These are phyloP conservation scores for Harrya chromipes DNA, from an alignment of 768 basidiomycete species.

Conservation along the genomic window DNA sequence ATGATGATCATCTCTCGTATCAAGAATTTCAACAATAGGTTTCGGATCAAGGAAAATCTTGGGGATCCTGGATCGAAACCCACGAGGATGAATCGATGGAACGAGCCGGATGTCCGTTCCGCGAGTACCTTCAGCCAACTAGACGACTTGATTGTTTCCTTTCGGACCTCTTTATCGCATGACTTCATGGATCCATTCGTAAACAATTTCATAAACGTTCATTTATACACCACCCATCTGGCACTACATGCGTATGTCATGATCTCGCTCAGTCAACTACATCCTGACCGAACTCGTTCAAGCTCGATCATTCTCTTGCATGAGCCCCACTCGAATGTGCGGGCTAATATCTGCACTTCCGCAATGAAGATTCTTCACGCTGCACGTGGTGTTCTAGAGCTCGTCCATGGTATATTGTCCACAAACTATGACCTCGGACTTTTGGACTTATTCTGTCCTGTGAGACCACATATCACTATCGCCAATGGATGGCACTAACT, in stretches of 20 bases:
- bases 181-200: slow-evolving; percentile 53
- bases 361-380: slow-evolving; percentile 66
- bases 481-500: not conserved
- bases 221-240: slow-evolving; percentile 44
- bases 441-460: slow-evolving; percentile 67
- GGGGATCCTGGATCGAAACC: slow-evolving; percentile 44
- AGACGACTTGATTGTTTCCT: slow-evolving; percentile 54
- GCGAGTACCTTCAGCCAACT: slow-evolving; percentile 63
- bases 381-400: slow-evolving; percentile 61
- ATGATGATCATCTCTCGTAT: slow-evolving; percentile 58
- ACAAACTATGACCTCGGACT: slow-evolving; percentile 73
- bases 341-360: slow-evolving; percentile 57
- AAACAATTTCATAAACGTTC: slow-evolving; percentile 53
- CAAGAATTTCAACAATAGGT: slow-evolving; percentile 68
- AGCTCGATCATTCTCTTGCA: slow-evolving; percentile 72
- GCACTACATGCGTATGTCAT: slow-evolving; percentile 32
- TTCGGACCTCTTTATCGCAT: slow-evolving; percentile 55
- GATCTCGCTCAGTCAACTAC: slow-evolving; percentile 31
- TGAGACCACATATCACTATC: slow-evolving; percentile 31
- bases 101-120: slow-evolving; percentile 55
- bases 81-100: slow-evolving; percentile 27
- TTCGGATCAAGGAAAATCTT: slow-evolving; percentile 54
- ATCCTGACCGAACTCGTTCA: slow-evolving; percentile 23
- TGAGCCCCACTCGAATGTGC: slow-evolving; percentile 69
- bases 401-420: slow-evolving; percentile 62